Evolutionary conservation across 2,329 filamentous ascomycete species (phyloP).

Genomic region (Zymoseptoria crescenta): DNA sequence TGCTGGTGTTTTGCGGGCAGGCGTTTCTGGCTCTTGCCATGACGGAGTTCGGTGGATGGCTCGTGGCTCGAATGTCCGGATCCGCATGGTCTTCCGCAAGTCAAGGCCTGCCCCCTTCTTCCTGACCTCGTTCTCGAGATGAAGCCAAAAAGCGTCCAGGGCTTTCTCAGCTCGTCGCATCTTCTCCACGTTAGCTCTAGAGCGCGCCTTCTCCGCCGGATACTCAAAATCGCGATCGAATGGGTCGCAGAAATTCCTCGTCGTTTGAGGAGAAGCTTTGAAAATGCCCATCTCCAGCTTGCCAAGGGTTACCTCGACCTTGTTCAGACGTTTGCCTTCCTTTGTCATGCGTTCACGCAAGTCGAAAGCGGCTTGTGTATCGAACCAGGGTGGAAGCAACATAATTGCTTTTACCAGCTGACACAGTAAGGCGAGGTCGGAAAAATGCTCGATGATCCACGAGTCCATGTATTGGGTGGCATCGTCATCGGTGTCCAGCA

Average conservation of each 20-base stretch:
- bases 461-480: conserved; percentile 17
- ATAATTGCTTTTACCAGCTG: conserved; percentile 14
- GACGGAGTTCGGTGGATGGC: conserved; percentile 42
- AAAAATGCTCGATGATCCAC: conserved; percentile 20
- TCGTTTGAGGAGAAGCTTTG: too few relatives aligned
- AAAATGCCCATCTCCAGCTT: background rate
- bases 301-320: background rate
- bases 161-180: conserved; percentile 42
- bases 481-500: conserved; percentile 22
- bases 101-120: conserved; percentile 7
- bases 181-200: conserved; percentile 36
- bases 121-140: conserved; percentile 11
- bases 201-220: conserved; percentile 43
- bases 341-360: background rate
- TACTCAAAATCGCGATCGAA: conserved; percentile 36
- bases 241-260: conserved; percentile 6
- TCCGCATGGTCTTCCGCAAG: conserved; percentile 23
- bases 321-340: background rate
- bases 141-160: conserved; percentile 43
- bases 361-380: background rate
- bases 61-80: conserved; percentile 24
- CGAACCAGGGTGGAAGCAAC: conserved; percentile 9
- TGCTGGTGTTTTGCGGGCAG: background rate
- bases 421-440: conserved; percentile 22
- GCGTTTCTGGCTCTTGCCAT: conserved; percentile 29